These are phyloP conservation scores for Malus hybrid DNA, from an alignment of 331 rosid genomes.

Conservation along the genomic window DNA sequence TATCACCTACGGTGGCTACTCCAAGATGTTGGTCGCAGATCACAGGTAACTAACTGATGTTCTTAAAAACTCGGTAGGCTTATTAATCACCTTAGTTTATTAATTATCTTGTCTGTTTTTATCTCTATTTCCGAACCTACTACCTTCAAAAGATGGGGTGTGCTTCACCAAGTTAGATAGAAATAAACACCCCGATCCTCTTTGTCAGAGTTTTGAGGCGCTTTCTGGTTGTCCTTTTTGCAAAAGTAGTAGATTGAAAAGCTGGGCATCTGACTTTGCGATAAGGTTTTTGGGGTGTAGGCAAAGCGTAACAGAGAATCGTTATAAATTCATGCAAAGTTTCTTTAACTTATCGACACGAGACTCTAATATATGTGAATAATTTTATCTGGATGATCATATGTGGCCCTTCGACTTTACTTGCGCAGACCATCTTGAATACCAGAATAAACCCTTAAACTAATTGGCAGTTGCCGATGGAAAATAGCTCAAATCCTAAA, in stretches of 20 bases:
- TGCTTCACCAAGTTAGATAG: too few relatives aligned
- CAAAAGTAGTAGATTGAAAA: not conserved
- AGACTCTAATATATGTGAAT: too few relatives aligned
- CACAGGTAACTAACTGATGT: not conserved
- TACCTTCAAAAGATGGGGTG: too few relatives aligned
- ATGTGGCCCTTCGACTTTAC: too few relatives aligned
- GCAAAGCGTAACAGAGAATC: not conserved
- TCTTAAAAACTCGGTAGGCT: not conserved
- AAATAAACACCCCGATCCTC: not conserved
- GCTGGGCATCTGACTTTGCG: not conserved
- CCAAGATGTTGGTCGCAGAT: conserved; percentile 4
- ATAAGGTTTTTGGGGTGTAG: not conserved
- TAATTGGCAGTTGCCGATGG: too few relatives aligned
- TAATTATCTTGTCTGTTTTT: not conserved
- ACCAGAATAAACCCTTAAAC: too few relatives aligned
- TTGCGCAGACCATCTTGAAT: too few relatives aligned
- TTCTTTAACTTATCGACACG: too few relatives aligned
- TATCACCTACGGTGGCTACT: conserved; percentile 16
- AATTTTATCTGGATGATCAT: too few relatives aligned
- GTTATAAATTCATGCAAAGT: too few relatives aligned
- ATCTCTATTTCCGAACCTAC: not conserved
- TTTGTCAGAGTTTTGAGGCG: not conserved
- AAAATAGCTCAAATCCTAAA: too few relatives aligned
- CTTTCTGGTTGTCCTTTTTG: not conserved
- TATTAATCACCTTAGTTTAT: not conserved